Conservation (phyloP, 768 basidiomycete species). For the Lyophyllum decastes region DNA sequence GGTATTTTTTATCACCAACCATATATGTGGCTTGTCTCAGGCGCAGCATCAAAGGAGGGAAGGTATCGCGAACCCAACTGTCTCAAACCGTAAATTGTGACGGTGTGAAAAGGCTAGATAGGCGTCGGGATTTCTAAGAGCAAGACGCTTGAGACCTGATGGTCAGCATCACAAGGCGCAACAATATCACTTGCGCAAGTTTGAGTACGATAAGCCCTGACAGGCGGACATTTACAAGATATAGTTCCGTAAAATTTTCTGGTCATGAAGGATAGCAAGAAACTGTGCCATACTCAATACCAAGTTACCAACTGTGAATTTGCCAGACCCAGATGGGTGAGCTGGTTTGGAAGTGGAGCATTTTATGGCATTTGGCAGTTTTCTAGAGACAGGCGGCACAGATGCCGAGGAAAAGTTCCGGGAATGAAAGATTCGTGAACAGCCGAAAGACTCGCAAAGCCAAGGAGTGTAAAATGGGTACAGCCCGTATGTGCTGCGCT, state of each 20-base stretch:
- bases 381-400: slow-evolving; percentile 5
- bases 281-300: background rate
- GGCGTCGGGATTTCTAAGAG: background rate
- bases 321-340: background rate
- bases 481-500: background rate
- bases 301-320: background rate
- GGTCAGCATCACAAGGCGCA: background rate
- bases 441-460: background rate
- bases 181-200: background rate
- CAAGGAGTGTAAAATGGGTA: background rate
- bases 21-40: too few species aligned
- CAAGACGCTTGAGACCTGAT: background rate
- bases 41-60: background rate
- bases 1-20: background rate
- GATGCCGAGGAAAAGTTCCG: background rate
- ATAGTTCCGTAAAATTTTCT: background rate
- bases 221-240: background rate
- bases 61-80: background rate
- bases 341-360: background rate
- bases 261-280: background rate
- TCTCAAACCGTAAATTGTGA: background rate
- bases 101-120: background rate
- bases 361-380: background rate
- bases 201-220: background rate
- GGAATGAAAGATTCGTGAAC: background rate